Evolutionary conservation across 768 basidiomycete genomes (phyloP).

Genomic region (Phlebiopsis flavidoalba): DNA sequence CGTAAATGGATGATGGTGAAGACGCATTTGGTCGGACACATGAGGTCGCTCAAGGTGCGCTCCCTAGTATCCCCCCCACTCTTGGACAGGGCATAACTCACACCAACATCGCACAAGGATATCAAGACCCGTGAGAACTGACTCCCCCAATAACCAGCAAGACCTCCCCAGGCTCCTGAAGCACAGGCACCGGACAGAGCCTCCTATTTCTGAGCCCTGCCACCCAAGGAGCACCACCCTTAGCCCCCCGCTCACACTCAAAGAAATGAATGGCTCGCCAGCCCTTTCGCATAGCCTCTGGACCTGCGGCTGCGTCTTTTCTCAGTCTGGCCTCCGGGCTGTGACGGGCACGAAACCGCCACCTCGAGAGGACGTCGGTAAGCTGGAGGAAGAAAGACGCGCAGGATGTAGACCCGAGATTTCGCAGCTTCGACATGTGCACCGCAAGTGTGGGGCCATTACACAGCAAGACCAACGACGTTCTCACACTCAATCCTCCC

Average conservation of each 20-base stretch:
- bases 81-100: too few relatives aligned
- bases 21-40: slow-evolving; percentile 91
- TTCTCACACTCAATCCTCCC: slow-evolving; percentile 73
- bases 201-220: slow-evolving; percentile 87
- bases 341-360: slow-evolving; percentile 39
- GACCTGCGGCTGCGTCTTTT: slow-evolving; percentile 89
- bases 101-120: slow-evolving; percentile 52
- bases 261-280: slow-evolving; percentile 90
- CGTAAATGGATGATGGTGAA: slow-evolving; percentile 90
- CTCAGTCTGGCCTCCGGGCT: slow-evolving; percentile 75
- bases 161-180: slow-evolving; percentile 28
- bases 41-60: slow-evolving; percentile 82
- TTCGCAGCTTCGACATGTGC: slow-evolving; percentile 52
- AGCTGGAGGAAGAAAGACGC: slow-evolving; percentile 19
- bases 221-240: too few relatives aligned
- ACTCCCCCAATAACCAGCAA: slow-evolving; percentile 61
- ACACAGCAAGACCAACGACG: slow-evolving; percentile 51
- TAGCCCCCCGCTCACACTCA: slow-evolving; percentile 82
- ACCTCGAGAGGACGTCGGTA: slow-evolving; percentile 18
- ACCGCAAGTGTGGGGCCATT: slow-evolving; percentile 76
- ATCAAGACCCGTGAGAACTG: slow-evolving; percentile 77
- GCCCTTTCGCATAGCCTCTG: slow-evolving; percentile 83
- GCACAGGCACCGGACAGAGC: slow-evolving; percentile 45
- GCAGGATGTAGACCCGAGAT: slow-evolving; percentile 19
- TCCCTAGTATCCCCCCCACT: too few relatives aligned